Evolutionary conservation across 108 stramenopile species (phyloP).

Genomic region (Schizochytrium sp.): DNA sequence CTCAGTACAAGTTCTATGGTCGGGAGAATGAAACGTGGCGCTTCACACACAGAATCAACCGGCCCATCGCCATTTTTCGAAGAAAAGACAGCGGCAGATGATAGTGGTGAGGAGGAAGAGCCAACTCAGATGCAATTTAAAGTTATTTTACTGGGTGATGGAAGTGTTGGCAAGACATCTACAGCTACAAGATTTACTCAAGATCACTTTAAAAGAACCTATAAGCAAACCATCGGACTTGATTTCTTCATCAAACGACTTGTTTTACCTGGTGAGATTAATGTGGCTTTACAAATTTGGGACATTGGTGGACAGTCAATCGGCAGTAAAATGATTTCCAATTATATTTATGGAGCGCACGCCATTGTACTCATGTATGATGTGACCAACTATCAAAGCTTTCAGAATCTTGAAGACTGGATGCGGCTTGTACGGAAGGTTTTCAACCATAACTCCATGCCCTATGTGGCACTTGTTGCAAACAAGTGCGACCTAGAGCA

Average conservation of each 20-base stretch:
- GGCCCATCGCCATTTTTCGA: slow-evolving; percentile 2
- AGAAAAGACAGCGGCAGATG: slow-evolving; percentile 27
- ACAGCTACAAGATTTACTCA: slow-evolving; percentile 74
- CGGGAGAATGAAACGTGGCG: not conserved
- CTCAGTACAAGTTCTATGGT: not conserved
- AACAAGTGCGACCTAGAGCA: slow-evolving; percentile 78
- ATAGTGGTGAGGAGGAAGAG: slow-evolving; percentile 69
- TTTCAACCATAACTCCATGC: slow-evolving; percentile 62
- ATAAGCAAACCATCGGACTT: slow-evolving; percentile 81
- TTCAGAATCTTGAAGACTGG: slow-evolving; percentile 80
- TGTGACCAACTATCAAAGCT: slow-evolving; percentile 76
- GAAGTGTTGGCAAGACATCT: slow-evolving; percentile 80
- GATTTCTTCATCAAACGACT: slow-evolving; percentile 80
- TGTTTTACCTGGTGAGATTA: slow-evolving; percentile 70
- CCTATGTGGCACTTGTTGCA: slow-evolving; percentile 72
- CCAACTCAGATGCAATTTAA: slow-evolving; percentile 72
- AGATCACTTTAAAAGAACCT: slow-evolving; percentile 70
- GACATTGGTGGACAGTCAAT: slow-evolving; percentile 81
- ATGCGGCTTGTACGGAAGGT: slow-evolving; percentile 66
- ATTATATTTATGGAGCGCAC: slow-evolving; percentile 76
- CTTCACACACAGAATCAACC: not conserved
- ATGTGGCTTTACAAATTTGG: slow-evolving; percentile 78
- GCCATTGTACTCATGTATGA: slow-evolving; percentile 79
- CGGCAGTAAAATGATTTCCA: slow-evolving; percentile 77
- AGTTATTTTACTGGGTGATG: slow-evolving; percentile 79